Evolutionary conservation across 2,329 filamentous ascomycete genomes (phyloP), one percentile per base, ranked within the genome.

Genomic region (Epichloe hybrida): DNA sequence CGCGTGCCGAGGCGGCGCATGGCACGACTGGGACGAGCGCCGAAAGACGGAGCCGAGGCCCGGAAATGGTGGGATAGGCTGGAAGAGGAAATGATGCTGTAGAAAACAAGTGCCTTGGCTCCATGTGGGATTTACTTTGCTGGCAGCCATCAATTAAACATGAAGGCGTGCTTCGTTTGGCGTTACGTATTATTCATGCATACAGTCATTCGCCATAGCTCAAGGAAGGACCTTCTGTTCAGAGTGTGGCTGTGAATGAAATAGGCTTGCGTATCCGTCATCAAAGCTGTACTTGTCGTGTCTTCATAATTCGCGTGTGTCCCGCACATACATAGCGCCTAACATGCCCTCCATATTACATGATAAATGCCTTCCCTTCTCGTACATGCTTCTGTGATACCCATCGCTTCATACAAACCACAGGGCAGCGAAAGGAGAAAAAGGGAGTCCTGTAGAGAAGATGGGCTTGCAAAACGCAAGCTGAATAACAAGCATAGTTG

Each of bases 61-160:
- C 53, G 48, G 7, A 38, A 36, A 31, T 68, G 65, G 64, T 66
- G 65, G 61, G 42, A 53, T 11, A 56, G 39, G 12, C 6, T 68
- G 34, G 61, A 60, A 47, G 50, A 57, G n/a, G 62, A 68, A 39
- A 17, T 68, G 53, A 57, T 62, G 51, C 53, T 55, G 41, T 68
- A 62, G 55, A 20, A n/a, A 17, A 17, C 17, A 3, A 27, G 41
- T 27, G 1, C 23, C 6, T 27, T 15, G 15, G 41, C 13, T 17
- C 17, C 17, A n/a, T 31, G 12, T n/a, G 41, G 21, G 6, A 5
- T 44, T 2, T 27, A 31, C 17, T 34, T 44, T 38, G 12, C 36
- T 13, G 15, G 36, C 13, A 13, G 13, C 1, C 36, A 31, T 31
- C 1, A 4, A 31, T 11, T 4, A 11, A 1, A 11, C 27, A 11